Base-by-base conservation (phyloP, 371 early-diverging fungal genomes). In the Funneliformis caledonium region DNA sequence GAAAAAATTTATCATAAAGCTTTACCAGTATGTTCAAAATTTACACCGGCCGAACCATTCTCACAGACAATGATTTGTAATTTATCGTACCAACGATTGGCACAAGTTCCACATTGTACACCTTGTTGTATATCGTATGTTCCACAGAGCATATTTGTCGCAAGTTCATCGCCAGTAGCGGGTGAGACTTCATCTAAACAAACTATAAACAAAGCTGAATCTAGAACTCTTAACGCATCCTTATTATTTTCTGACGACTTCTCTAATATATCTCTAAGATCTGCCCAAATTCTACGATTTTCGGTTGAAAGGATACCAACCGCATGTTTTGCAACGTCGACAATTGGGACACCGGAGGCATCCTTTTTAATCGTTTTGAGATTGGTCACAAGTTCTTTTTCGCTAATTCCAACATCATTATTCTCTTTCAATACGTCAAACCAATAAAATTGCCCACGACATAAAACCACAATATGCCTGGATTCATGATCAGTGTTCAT, bases 121-220 rank as follows among this genome's bases (percentile, higher is more conserved):
- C 88, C 90, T 62, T 86, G 84, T 70, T 87, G 84, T 31, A 89
- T 82, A 59, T 87, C 85, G 76, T 89, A 89, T 6, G 88, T 88
- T 42, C 90, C 90, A 85, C 90, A 89, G 45, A 89, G 80, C 90
- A 89, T 89, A 70, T 89, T 89, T 45, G 85, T 87, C 37, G 87
- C 86, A 75, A 89, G 79, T 11, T 89, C 90, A 47, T 87, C 86
- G 4, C 83, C 83, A 11, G 83, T 81, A 48, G 83, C 76, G 1
- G 90, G 90, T 2, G 87, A 78, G 16, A 88, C 88, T 81, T 92
- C 92, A 86, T 96, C 97, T 60, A 97, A 85, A 82, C 93, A 93
- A 7, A 97, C 92, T 65, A 90, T 89, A 83, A 97, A 96, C 75
- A 96, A 87, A 9, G 97, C 90, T 0, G 89, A 83, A 75, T 94